Evolutionary conservation across 2,329 filamentous ascomycete species (phyloP), one percentile per base, ranked within the genome.

Genomic region (Neonectria coccinea): DNA sequence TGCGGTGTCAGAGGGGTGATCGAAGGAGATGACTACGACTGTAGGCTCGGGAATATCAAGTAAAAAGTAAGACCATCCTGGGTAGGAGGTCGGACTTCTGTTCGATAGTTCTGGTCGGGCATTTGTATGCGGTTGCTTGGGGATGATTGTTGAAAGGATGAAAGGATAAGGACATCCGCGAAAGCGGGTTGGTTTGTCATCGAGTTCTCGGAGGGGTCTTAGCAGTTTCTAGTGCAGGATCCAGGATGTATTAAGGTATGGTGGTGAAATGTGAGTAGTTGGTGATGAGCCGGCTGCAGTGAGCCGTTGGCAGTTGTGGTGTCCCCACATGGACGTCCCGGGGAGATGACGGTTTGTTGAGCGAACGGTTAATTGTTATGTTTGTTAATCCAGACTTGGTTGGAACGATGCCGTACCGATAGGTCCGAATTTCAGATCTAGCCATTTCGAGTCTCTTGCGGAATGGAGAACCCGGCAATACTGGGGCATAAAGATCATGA

Each of bases 251-350:
- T n/a, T n/a, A 25, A 25, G 25, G 25, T 25, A 25, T 42, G 36
- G 52, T 42, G 52, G 25, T 42, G 52, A 22, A 55, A 55, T 55
- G 52, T 51, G 27, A 18, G 29, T 41, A 54, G 51, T 54, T 36
- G 33, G 51, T 16, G 33, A 42, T 54, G 33, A 4, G 27, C 45
- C 39, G n/a, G 59, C 42, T 53, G 44, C 22, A 33, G 18, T 33
- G 31, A 25, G 39, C 14, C 31, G 50, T 22, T 45, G 48, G 36
- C 41, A 54, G 29, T 20, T 48, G 50, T 31, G 11, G 25, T 48
- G 10, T 33, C 56, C 16, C 56, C 47, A 52, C 45, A 11, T 11
- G 7, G 44, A 33, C 20, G 47, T 12, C 9, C 27, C 27, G 44
- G 44, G 14, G 39, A 18, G 25, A 18, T 25, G 42, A 51, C 47